Conservation (phyloP, 495 filamentous ascomycete genomes). For the Talaromyces proteolyticus region DNA sequence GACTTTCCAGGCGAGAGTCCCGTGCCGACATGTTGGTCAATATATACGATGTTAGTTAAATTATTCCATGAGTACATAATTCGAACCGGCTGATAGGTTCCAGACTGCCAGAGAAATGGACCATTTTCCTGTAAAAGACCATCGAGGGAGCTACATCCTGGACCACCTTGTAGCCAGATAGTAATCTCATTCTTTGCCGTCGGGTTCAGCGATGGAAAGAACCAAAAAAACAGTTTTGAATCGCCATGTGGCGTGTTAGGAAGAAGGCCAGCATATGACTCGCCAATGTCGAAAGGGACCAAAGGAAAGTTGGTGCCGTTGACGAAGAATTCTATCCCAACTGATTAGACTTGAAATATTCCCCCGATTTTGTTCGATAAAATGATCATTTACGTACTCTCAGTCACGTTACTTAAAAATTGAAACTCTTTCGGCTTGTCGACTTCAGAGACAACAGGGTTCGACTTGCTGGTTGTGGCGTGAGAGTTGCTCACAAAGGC, state of each 20-base stretch:
- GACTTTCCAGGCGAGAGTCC: constrained; percentile 61
- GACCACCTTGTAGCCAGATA: constrained; percentile 68
- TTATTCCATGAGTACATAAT: constrained; percentile 66
- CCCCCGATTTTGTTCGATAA: background rate
- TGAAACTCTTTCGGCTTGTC: background rate
- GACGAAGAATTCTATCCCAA: constrained; percentile 49
- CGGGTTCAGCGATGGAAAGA: constrained; percentile 58
- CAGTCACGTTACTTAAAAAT: background rate
- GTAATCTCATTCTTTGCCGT: constrained; percentile 52
- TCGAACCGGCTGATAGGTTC: constrained; percentile 48
- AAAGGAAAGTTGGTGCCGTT: constrained; percentile 64
- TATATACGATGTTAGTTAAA: constrained; percentile 61
- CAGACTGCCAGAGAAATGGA: constrained; percentile 55
- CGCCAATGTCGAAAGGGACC: constrained; percentile 69
- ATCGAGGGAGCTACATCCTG: constrained; percentile 61
- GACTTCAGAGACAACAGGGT: no score
- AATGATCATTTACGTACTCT: background rate
- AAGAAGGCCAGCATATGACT: constrained; percentile 70
- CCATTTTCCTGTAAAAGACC: constrained; percentile 65
- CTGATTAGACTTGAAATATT: background rate
- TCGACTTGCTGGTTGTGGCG: background rate
- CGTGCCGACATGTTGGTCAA: constrained; percentile 74
- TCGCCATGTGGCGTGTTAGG: constrained; percentile 53
- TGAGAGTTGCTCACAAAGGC: background rate
- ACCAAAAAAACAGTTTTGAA: constrained; percentile 69